phyloP scores from a whole-genome alignment of 352 stramenopile species.

The Phytophthora fragariae region DNA sequence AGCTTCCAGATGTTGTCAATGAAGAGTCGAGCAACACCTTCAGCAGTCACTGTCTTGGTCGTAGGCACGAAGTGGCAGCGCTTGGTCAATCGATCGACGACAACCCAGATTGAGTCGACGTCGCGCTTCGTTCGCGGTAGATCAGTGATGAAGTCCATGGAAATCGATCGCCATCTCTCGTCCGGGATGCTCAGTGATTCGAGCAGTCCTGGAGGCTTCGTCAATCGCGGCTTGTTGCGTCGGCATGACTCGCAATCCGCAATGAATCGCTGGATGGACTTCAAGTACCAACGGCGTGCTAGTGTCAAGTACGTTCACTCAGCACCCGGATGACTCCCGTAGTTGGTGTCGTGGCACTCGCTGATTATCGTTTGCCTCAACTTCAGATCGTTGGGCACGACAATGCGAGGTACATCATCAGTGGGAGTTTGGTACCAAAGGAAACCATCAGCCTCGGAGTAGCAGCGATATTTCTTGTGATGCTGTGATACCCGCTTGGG shows the following conservation, averaged over 20 bases:
- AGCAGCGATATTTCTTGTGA: too few species aligned
- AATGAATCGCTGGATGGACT: constrained; percentile 10
- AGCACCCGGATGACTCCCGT: too few species aligned
- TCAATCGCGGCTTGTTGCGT: too few species aligned
- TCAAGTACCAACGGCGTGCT: constrained; percentile 12
- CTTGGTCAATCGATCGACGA: constrained; percentile 20
- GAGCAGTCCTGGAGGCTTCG: constrained; percentile 5
- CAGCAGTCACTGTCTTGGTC: constrained; percentile 1
- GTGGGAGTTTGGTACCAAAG: too few species aligned
- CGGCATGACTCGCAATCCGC: constrained; percentile 2
- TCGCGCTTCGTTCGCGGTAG: not conserved
- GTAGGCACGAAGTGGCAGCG: not conserved
- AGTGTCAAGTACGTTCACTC: not conserved
- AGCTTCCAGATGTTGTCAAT: too few species aligned
- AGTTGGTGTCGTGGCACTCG: too few species aligned
- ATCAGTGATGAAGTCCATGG: constrained; percentile 21
- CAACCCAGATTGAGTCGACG: constrained; percentile 8
- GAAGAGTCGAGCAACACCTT: constrained; percentile 2
- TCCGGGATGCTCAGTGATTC: constrained; percentile 15
- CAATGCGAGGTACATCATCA: too few species aligned
- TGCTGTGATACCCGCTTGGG: too few species aligned
- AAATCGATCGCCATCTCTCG: constrained; percentile 11
- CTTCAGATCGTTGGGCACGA: too few species aligned
- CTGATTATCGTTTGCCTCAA: too few species aligned
- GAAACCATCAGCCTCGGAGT: too few species aligned